Percentiles rank a stretch among this genome's conserved stretches.
Conservation (phyloP, 1,284 basidiomycete species). For the Caloboletus firmus region DNA sequence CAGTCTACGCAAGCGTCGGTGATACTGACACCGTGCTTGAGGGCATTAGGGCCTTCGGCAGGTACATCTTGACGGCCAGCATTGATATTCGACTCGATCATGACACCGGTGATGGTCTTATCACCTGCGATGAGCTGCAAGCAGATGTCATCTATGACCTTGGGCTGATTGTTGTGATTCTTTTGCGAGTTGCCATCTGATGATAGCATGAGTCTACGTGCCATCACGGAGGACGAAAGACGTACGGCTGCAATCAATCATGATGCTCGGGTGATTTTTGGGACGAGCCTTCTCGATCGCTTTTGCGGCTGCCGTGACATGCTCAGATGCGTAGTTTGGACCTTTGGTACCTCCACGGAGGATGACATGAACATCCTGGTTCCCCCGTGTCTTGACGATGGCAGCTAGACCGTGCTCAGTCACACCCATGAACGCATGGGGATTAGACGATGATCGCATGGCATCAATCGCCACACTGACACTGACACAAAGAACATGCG, state of each 20-base stretch:
- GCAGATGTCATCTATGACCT: constrained; percentile 77
- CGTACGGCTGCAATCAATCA: constrained; percentile 82
- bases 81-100: constrained; percentile 95
- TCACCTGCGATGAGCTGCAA: constrained; percentile 79
- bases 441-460: constrained; percentile 89
- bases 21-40: constrained; percentile 87
- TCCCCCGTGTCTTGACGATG: constrained; percentile 94
- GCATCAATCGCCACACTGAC: constrained; percentile 89
- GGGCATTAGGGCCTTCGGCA: constrained; percentile 53
- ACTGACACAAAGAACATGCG: constrained; percentile 29
- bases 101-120: constrained; percentile 86
- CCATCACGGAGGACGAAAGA: constrained; percentile 9
- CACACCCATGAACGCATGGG: constrained; percentile 98
- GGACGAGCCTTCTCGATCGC: constrained; percentile 73
- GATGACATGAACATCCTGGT: constrained; percentile 91
- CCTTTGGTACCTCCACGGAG: constrained; percentile 88
- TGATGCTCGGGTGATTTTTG: constrained; percentile 66
- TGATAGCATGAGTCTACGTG: not conserved
- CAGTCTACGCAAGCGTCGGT: constrained; percentile 95
- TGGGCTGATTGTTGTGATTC: constrained; percentile 88
- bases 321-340: constrained; percentile 79
- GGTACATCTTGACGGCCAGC: constrained; percentile 86
- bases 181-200: constrained; percentile 89
- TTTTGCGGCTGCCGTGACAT: constrained; percentile 70
- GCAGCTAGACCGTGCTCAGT: constrained; percentile 92